Evolutionary conservation across 2,329 filamentous ascomycete species (phyloP).

Genomic region (Trichophyton verrucosum): DNA sequence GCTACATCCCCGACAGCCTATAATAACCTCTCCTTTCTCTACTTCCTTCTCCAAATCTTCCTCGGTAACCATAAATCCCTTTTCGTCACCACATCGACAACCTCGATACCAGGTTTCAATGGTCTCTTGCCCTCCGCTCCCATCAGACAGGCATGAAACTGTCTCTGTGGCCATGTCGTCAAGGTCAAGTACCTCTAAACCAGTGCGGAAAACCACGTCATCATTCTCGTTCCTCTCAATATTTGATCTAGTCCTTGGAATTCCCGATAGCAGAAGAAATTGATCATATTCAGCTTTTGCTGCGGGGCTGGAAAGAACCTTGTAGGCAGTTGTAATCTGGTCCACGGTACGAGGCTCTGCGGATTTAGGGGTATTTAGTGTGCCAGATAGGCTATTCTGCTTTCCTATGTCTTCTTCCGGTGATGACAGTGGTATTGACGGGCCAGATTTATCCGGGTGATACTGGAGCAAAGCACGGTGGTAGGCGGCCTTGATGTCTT

Average conservation of each 20-base stretch:
- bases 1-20: slow-evolving; percentile 52
- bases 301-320: slow-evolving; percentile 36
- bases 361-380: background rate
- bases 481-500: slow-evolving; percentile 44
- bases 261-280: slow-evolving; percentile 22
- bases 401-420: background rate
- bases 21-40: slow-evolving; percentile 43
- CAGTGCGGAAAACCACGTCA: slow-evolving; percentile 32
- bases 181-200: slow-evolving; percentile 46
- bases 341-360: slow-evolving; percentile 35
- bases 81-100: slow-evolving; percentile 48
- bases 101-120: slow-evolving; percentile 37
- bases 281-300: slow-evolving; percentile 40
- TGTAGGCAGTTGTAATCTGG: slow-evolving; percentile 48
- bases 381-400: background rate
- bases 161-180: slow-evolving; percentile 40
- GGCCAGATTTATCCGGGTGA: slow-evolving; percentile 41
- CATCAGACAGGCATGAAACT: slow-evolving; percentile 22
- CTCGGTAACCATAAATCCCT: slow-evolving; percentile 44
- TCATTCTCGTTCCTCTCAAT: slow-evolving; percentile 14
- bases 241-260: slow-evolving; percentile 16
- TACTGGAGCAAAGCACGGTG: slow-evolving; percentile 43
- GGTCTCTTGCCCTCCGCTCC: slow-evolving; percentile 35
- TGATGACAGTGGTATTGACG: slow-evolving; percentile 3
- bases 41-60: slow-evolving; percentile 40